These are phyloP conservation scores for Neostapfia colusana DNA, from an alignment of 176 grass and related monocot genomes.

Conservation along the genomic window DNA sequence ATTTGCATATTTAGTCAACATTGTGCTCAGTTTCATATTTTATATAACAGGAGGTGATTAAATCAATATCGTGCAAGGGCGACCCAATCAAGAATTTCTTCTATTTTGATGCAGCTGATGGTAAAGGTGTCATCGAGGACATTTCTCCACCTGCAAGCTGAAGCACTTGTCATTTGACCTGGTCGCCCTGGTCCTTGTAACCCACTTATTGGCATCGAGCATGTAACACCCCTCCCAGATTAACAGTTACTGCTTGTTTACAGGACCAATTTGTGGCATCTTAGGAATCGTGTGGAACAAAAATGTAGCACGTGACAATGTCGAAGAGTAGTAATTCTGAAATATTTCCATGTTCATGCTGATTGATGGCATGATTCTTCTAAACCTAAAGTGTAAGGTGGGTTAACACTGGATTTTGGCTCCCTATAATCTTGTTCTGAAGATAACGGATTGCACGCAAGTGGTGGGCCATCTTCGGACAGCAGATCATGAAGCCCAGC, in stretches of 20 bases:
- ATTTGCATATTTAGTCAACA: not conserved
- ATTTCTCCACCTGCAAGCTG: slow-evolving; percentile 44
- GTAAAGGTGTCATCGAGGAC: slow-evolving; percentile 82
- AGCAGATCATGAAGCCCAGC: not conserved
- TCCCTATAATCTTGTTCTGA: no score
- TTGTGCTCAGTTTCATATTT: not conserved
- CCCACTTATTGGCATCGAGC: not conserved
- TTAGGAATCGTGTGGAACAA: not conserved
- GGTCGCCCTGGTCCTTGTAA: not conserved
- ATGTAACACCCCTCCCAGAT: not conserved
- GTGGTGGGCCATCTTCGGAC: no score
- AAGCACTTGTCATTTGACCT: not conserved
- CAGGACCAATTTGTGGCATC: not conserved
- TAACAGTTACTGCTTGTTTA: not conserved
- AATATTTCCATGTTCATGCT: not conserved
- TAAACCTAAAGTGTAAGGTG: no score
- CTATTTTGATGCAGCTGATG: slow-evolving; percentile 69
- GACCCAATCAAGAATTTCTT: slow-evolving; percentile 95
- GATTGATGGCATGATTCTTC: no score
- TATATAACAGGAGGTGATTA: slow-evolving; percentile 82
- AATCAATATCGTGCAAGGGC: slow-evolving; percentile 92
- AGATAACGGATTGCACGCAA: no score
- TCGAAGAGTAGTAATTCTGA: not conserved
- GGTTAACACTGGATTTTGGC: no score
- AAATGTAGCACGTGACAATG: not conserved